Evolutionary conservation across 164 flowering plant species (phyloP), one percentile per base, ranked within the genome.

Genomic region (Kalanchoe fedtschenkoi): DNA sequence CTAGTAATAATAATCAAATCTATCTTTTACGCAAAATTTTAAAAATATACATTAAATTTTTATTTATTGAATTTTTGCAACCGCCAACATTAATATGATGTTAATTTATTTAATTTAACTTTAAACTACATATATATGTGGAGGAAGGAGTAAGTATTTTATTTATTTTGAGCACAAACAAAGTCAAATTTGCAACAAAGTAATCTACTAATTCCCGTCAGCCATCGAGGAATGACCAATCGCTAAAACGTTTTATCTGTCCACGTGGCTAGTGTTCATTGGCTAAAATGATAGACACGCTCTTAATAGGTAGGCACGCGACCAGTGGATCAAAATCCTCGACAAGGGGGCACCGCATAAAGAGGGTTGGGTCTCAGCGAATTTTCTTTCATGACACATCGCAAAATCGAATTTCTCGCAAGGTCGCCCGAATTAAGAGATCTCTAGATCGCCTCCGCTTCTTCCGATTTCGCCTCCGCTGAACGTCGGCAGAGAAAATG

Each of bases 271-370:
- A 2, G 2, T 19, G 0, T 7, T 22, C 5, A 47, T 22, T 47
- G 2, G 54, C 7, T 22, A 6, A 22, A 19, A 1, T 19, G 2
- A 4, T n/a, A 22, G 0, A 22, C 15, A 47, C 30, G 1, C 14
- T 47, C 8, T 47, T 0, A 1, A 4, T 5, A 21, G 11, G 8
- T 21, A 47, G 13, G 10, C 54, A 13, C 33, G 56, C 56, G 17
- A 24, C 4, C 56, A 51, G 32, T 11, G 56, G 13, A 26, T 24
- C 5, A 51, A 51, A 51, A 10, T 7, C 32, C 17, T 3, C 24
- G 56, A 51, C 32, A 51, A 51, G 56, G 16, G 33, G 17, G 56
- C 33, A 51, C 56, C 56, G 56, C 56, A 51, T 51, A 51, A 51
- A 51, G 56, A 51, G 56, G 56, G 56, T 51, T 51, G 56, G 30